Evolutionary conservation across 2,329 filamentous ascomycete species (phyloP), one percentile per base, ranked within the genome.

Genomic region (Herpotrichia juniperi): DNA sequence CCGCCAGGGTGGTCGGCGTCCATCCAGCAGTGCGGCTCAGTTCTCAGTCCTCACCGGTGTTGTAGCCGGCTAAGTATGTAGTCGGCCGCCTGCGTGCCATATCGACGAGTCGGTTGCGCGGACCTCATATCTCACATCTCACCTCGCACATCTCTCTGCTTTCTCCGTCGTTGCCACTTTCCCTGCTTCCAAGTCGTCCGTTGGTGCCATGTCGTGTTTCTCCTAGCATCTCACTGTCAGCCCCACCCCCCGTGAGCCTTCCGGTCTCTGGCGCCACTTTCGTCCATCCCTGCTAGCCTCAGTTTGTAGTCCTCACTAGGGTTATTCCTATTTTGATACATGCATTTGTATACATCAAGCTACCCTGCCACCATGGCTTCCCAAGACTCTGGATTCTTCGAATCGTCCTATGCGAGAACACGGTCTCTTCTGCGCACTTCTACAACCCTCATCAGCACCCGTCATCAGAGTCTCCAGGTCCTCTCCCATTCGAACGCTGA

Each of bases 391-490:
- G 54, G 48, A 37, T 51, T 57, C 54, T 51, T 54, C 39, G 54
- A 62, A 42, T 46, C 50, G 16, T 48, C 57, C 43, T 53, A 48
- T 37, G 26, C 50, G 21, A 46, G 43, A 42, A 52, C 51, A 30
- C 51, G 53, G 22, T 54, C 54, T 16, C 46, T 48, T 21, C 25
- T 59, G 7, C 32, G 31, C 7, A 31, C 43, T 12, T 8, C 8
- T 39, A 25, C 37, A 21, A 25, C 35, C 43, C n/a, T 35, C 34
- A 11, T 46, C 31, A 12, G 62, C 35, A 50, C 46, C 21, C 40
- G 48, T 12, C 49, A 52, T 28, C 82, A 81, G 48, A 88, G 69
- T 17, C 80, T 79, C 71, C 89, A 87, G 50, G 88, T 83, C 63
- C 87, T 80, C 51, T 90, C 79, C 43, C 57, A 51, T 30, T 51